These are phyloP conservation scores for Botryobasidium botryosum DNA, from an alignment of 768 basidiomycete genomes.

Conservation along the genomic window DNA sequence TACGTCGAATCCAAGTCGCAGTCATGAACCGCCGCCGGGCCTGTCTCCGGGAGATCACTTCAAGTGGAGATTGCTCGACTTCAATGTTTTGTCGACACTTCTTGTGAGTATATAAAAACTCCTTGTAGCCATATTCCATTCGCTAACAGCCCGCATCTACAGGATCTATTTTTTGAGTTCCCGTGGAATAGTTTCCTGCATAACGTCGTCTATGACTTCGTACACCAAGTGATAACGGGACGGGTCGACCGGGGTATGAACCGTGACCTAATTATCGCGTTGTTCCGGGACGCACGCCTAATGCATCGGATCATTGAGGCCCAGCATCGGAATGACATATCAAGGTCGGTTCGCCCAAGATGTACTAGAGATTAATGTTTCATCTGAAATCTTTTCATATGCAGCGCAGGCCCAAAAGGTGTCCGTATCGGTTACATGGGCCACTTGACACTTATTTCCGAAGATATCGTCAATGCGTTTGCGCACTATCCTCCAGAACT, in stretches of 20 bases:
- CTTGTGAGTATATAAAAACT: slow-evolving; percentile 36
- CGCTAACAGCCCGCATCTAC: slow-evolving; percentile 10
- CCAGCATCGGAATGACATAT: slow-evolving; percentile 59
- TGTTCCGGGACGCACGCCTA: slow-evolving; percentile 74
- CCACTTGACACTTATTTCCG: slow-evolving; percentile 84
- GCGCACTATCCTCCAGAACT: slow-evolving; percentile 76
- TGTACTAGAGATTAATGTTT: slow-evolving; percentile 1
- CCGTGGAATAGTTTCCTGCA: slow-evolving; percentile 98
- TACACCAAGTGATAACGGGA: slow-evolving; percentile 90
- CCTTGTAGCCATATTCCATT: neutral
- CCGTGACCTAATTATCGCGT: slow-evolving; percentile 60
- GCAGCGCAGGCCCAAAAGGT: slow-evolving; percentile 53
- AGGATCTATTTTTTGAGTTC: slow-evolving; percentile 92
- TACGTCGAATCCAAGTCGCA: neutral
- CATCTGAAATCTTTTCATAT: slow-evolving; percentile 1
- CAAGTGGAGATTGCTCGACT: slow-evolving; percentile 61
- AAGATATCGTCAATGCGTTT: slow-evolving; percentile 82
- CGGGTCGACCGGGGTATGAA: slow-evolving; percentile 52
- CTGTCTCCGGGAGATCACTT: slow-evolving; percentile 45
- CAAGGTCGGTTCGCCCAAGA: slow-evolving; percentile 31
- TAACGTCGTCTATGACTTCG: slow-evolving; percentile 85
- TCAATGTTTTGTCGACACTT: slow-evolving; percentile 54
- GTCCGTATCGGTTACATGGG: slow-evolving; percentile 92
- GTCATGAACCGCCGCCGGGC: neutral
- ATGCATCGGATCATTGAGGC: slow-evolving; percentile 80